Conservation (phyloP, 805 yeast genomes). For the Teunomyces funiuensis region DNA sequence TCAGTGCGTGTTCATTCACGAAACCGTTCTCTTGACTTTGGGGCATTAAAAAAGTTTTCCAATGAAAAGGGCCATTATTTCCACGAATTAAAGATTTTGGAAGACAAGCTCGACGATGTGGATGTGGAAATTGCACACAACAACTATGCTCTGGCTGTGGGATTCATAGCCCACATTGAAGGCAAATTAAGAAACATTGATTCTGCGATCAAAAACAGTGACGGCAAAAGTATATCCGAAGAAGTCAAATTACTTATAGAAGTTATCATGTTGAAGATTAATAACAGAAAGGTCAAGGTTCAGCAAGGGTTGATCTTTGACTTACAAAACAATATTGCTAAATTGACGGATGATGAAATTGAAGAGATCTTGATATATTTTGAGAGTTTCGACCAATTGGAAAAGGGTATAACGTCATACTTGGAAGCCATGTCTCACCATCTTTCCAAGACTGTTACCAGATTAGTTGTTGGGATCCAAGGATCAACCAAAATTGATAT, state of each 20-base stretch:
- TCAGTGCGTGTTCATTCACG: conserved; percentile 63
- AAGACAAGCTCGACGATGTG: conserved; percentile 64
- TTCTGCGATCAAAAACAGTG: conserved; percentile 17
- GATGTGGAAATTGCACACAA: conserved; percentile 67
- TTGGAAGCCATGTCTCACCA: conserved; percentile 35
- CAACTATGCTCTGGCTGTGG: conserved; percentile 48
- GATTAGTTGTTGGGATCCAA: conserved; percentile 38
- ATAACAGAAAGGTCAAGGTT: conserved; percentile 36
- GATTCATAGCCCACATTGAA: conserved; percentile 39
- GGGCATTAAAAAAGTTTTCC: conserved; percentile 13
- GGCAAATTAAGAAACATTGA: conserved; percentile 30
- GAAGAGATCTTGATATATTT: conserved; percentile 36
- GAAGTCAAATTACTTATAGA: conserved; percentile 35
- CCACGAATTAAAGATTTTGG: conserved; percentile 51
- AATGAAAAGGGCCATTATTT: conserved; percentile 34
- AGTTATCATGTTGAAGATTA: conserved; percentile 41
- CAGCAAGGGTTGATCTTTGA: conserved; percentile 39
- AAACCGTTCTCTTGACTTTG: conserved; percentile 50
- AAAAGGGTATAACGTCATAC: conserved; percentile 35
- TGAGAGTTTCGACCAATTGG: conserved; percentile 34
- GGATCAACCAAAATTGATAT: conserved; percentile 45
- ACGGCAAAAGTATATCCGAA: conserved; percentile 16
- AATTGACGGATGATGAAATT: conserved; percentile 29
- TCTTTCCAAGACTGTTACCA: conserved; percentile 30
- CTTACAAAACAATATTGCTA: conserved; percentile 32